Conservation (phyloP, 2,329 filamentous ascomycete species). For the Colletotrichum lindemuthianum region DNA sequence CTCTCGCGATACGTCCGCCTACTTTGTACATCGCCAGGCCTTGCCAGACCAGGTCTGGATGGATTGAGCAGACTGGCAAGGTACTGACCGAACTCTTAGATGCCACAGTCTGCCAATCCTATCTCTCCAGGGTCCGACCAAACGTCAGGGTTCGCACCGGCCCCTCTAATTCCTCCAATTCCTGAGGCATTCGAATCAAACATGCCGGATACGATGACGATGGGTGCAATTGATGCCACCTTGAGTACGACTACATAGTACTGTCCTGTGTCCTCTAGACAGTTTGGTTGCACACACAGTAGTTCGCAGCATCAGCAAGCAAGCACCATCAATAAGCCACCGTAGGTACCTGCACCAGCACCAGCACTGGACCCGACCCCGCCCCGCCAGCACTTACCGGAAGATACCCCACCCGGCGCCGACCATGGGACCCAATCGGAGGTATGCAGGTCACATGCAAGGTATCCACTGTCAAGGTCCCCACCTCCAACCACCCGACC, state of each 20-base stretch:
- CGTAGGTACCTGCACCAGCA: too few relatives aligned
- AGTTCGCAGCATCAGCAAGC: too few relatives aligned
- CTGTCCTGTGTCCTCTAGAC: too few relatives aligned
- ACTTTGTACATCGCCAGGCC: too few relatives aligned
- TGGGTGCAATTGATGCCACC: slow-evolving; percentile 10
- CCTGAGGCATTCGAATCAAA: slow-evolving; percentile 13
- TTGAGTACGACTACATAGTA: too few relatives aligned
- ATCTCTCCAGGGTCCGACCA: slow-evolving; percentile 11
- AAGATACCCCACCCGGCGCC: slow-evolving; percentile 27
- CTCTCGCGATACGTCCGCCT: too few relatives aligned
- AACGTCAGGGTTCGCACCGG: slow-evolving; percentile 17
- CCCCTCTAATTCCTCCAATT: slow-evolving; percentile 6
- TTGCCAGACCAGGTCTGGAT: too few relatives aligned
- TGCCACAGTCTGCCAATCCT: slow-evolving; percentile 25
- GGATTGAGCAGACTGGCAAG: slow-evolving; percentile 15
- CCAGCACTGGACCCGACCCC: too few relatives aligned
- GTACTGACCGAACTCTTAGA: slow-evolving; percentile 30
- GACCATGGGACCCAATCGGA: slow-evolving; percentile 27
- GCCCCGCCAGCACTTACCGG: slow-evolving; percentile 8
- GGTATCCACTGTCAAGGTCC: slow-evolving; percentile 11
- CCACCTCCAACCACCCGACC: slow-evolving; percentile 31
- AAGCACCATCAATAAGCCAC: too few relatives aligned
- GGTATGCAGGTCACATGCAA: slow-evolving; percentile 4
- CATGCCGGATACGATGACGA: slow-evolving; percentile 30
- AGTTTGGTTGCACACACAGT: too few relatives aligned